Conservation (phyloP, 2,329 filamentous ascomycete species). For the Nothopassalora personata region DNA sequence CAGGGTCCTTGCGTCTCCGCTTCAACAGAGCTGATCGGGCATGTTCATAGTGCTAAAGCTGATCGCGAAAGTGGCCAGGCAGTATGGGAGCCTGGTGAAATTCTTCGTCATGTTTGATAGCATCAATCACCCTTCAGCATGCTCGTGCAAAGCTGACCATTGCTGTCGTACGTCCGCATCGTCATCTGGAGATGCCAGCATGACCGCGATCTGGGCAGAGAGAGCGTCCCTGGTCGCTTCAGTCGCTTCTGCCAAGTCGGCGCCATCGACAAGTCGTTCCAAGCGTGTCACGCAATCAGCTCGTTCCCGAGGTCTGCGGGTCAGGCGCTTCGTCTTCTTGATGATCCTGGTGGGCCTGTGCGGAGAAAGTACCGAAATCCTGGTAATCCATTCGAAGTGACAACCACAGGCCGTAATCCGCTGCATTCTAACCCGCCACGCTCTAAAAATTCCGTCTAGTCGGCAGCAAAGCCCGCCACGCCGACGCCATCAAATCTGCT, state of each 20-base stretch:
- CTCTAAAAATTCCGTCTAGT: neutral
- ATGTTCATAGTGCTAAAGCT: neutral
- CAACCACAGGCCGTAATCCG: no score
- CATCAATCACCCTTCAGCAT: neutral
- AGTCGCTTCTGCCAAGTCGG: neutral
- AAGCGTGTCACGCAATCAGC: neutral
- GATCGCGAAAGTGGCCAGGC: neutral
- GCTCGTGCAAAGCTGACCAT: neutral
- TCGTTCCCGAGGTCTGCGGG: neutral
- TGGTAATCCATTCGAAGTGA: neutral
- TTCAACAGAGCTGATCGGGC: neutral
- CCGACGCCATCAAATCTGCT: neutral
- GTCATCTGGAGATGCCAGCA: neutral
- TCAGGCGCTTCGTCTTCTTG: neutral
- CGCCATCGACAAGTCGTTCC: neutral
- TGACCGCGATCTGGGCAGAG: neutral
- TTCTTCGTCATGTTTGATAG: neutral
- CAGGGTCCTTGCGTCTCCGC: neutral
- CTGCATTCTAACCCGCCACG: neutral
- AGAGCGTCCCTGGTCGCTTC: neutral
- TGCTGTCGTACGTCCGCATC: neutral
- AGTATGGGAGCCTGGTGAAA: neutral
- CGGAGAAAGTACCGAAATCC: neutral
- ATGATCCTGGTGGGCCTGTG: neutral
- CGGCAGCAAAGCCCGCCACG: neutral